Evolutionary conservation across 2,329 filamentous ascomycete genomes (phyloP).

Genomic region (Bipolaris oryzae): DNA sequence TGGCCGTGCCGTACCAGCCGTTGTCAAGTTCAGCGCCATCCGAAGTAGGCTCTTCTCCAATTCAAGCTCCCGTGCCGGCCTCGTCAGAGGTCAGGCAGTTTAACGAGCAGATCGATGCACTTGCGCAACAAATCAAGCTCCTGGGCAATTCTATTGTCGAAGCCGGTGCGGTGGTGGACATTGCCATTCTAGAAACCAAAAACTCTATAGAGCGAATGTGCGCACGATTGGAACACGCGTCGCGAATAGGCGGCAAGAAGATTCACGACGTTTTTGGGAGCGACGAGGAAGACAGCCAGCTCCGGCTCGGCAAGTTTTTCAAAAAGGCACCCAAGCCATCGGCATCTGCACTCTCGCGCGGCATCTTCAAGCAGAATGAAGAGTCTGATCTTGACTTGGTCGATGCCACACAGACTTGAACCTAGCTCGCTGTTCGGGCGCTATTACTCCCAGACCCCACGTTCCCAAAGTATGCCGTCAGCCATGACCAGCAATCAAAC

Average conservation of each 20-base stretch:
- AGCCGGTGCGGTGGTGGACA: conserved; percentile 62
- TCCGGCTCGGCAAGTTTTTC: conserved; percentile 32
- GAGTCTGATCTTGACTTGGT: conserved; percentile 2
- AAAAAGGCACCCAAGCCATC: conserved; percentile 7
- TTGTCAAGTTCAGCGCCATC: conserved; percentile 34
- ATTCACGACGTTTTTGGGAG: conserved; percentile 46
- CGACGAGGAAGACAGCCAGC: conserved; percentile 59
- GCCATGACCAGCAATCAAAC: background rate
- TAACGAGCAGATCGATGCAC: conserved; percentile 72
- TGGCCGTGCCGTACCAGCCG: conserved; percentile 39
- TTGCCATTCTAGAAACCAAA: conserved; percentile 76
- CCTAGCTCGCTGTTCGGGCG: no score
- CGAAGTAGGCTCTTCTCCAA: conserved; percentile 24
- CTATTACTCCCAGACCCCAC: background rate
- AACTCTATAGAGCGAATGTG: conserved; percentile 75
- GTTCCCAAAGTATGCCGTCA: background rate
- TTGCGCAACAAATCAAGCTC: conserved; percentile 58
- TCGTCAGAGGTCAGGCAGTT: conserved; percentile 59
- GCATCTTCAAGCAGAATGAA: conserved; percentile 24
- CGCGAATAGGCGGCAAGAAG: conserved; percentile 65
- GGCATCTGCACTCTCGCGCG: background rate
- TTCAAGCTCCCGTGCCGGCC: conserved; percentile 16
- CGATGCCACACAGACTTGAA: background rate
- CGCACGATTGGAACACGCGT: conserved; percentile 72
- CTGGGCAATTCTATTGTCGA: conserved; percentile 71